A percentile compares a stretch with the other conserved stretches of the same genome.
Conservation (phyloP, 139 green algal species). For the Chlorella sp. region DNA sequence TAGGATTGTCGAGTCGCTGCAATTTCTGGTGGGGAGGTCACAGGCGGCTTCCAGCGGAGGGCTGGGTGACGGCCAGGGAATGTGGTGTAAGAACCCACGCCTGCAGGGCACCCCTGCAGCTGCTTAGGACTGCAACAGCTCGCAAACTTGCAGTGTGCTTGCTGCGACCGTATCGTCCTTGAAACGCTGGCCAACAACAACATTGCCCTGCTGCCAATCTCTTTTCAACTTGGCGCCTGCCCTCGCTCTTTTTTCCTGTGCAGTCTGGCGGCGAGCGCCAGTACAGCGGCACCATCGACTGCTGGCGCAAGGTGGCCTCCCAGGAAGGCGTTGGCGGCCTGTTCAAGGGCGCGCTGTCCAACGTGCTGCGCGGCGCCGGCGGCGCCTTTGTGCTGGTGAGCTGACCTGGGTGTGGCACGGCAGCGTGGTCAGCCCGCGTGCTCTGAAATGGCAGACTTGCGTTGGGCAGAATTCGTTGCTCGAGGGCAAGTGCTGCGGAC, state of each 20-base stretch:
- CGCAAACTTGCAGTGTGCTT: background rate
- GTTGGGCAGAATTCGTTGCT: no score
- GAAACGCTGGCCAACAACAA: no score
- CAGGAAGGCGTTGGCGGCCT: conserved; percentile 95
- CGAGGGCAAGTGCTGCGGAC: no score
- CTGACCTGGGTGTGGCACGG: background rate
- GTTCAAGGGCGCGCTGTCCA: conserved; percentile 92
- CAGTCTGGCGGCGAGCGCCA: conserved; percentile 87
- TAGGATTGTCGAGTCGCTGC: no score
- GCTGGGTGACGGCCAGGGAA: no score
- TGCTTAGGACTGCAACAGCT: no score
- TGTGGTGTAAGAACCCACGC: no score
- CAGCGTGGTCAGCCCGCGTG: background rate
- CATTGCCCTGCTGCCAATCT: background rate
- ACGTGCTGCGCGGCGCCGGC: conserved; percentile 84
- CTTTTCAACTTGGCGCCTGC: conserved; percentile 60
- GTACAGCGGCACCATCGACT: conserved; percentile 95
- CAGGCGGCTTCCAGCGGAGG: no score
- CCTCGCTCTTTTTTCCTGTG: conserved; percentile 93
- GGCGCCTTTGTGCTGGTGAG: conserved; percentile 66
- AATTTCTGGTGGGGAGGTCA: no score
- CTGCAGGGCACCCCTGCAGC: no score
- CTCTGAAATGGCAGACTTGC: no score
- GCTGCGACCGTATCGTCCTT: no score
- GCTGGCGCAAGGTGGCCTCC: conserved; percentile 90